Evolutionary conservation across 2,329 filamentous ascomycete genomes (phyloP).

Genomic region (Mollisia scopiformis): DNA sequence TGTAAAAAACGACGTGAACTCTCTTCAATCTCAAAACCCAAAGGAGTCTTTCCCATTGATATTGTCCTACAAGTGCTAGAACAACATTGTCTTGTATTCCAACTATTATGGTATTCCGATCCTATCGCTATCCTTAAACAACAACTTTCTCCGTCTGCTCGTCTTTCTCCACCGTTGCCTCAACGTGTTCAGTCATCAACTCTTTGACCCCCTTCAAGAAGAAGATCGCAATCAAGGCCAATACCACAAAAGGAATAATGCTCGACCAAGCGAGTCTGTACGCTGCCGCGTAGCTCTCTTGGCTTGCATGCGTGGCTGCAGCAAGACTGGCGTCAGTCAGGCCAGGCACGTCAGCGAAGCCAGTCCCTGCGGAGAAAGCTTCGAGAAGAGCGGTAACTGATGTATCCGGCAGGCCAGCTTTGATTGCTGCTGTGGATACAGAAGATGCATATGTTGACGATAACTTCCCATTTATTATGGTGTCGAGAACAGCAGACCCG

Average conservation of each 20-base stretch:
- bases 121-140: conserved; percentile 6
- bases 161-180: conserved; percentile 51
- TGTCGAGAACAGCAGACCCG: conserved; percentile 53
- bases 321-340: conserved; percentile 42
- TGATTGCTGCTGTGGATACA: conserved; percentile 44
- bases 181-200: conserved; percentile 56
- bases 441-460: conserved; percentile 42
- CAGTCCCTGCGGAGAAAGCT: conserved; percentile 42
- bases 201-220: conserved; percentile 51
- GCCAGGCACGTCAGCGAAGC: conserved; percentile 38
- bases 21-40: too few species aligned
- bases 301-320: conserved; percentile 44
- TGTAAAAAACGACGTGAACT: too few species aligned
- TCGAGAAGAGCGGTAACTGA: conserved; percentile 43
- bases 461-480: conserved; percentile 53
- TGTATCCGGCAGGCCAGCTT: conserved; percentile 44
- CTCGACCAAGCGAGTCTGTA: conserved; percentile 54
- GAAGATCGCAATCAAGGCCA: conserved; percentile 48
- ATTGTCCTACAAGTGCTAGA: too few species aligned
- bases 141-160: conserved; percentile 17
- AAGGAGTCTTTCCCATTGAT: too few species aligned
- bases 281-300: conserved; percentile 48
- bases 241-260: conserved; percentile 53
- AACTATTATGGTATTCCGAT: too few species aligned
- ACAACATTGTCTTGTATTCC: too few species aligned